phyloP scores from a whole-genome alignment of 2,329 filamentous ascomycete genomes.

The Diaporthe amygdali region DNA sequence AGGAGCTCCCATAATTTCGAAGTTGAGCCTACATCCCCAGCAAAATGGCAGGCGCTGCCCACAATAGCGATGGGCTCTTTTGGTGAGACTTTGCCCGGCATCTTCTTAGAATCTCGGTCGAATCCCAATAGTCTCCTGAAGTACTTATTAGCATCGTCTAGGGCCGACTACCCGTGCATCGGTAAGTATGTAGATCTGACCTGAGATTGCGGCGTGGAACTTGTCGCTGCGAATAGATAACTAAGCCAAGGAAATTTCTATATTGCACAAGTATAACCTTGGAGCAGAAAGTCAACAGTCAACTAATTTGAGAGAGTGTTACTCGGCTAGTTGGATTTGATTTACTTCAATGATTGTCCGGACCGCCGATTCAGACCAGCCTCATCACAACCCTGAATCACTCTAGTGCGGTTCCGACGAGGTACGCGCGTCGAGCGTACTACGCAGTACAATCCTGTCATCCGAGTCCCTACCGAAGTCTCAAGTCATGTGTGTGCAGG shows the following conservation, averaged over 20 bases:
- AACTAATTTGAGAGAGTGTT: too few species aligned
- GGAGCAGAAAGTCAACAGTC: too few species aligned
- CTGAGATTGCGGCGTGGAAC: background rate
- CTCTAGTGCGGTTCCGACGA: background rate
- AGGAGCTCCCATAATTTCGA: constrained; percentile 43
- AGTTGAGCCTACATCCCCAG: constrained; percentile 38
- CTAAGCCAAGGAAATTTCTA: background rate
- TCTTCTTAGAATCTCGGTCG: background rate
- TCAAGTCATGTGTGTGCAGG: background rate
- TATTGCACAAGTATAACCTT: too few species aligned
- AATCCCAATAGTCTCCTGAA: background rate
- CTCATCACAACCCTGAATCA: background rate
- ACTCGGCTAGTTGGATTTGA: too few species aligned
- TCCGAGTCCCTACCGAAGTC: background rate
- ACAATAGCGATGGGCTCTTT: constrained; percentile 38
- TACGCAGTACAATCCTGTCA: too few species aligned
- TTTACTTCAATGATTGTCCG: too few species aligned
- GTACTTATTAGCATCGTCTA: background rate
- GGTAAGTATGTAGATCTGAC: background rate
- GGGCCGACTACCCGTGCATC: too few species aligned
- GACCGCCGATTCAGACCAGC: too few species aligned
- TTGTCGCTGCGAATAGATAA: background rate
- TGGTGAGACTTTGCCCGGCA: background rate
- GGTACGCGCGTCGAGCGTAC: background rate
- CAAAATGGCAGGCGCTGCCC: constrained; percentile 44